These are phyloP conservation scores for Fusarium guadeloupense DNA, from an alignment of 2,329 filamentous ascomycete genomes.

Conservation along the genomic window DNA sequence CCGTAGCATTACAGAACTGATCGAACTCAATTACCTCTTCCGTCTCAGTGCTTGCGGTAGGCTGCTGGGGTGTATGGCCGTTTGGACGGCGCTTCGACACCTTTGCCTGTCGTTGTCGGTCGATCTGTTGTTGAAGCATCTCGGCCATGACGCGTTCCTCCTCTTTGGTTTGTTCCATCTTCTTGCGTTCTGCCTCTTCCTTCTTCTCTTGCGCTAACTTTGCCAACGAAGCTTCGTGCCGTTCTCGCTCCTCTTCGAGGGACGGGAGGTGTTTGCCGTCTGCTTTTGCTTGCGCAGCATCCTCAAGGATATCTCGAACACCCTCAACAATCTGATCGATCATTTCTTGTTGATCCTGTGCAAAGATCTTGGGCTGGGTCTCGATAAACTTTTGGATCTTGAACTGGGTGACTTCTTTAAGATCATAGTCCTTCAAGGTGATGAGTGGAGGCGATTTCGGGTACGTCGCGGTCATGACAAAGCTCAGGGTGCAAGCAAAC, in stretches of 20 bases:
- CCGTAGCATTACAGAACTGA: slow-evolving; percentile 69
- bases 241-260: slow-evolving; percentile 86
- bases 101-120: slow-evolving; percentile 70
- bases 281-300: slow-evolving; percentile 81
- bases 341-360: slow-evolving; percentile 65
- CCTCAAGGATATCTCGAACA: slow-evolving; percentile 81
- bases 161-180: slow-evolving; percentile 67
- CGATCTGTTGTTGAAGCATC: slow-evolving; percentile 77
- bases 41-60: slow-evolving; percentile 42
- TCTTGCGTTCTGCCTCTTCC: slow-evolving; percentile 62
- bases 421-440: slow-evolving; percentile 69
- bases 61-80: slow-evolving; percentile 41
- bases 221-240: slow-evolving; percentile 78
- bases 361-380: slow-evolving; percentile 64
- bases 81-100: slow-evolving; percentile 68
- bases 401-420: slow-evolving; percentile 76
- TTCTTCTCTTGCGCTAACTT: slow-evolving; percentile 66
- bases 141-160: slow-evolving; percentile 75
- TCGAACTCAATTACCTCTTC: slow-evolving; percentile 68
- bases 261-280: slow-evolving; percentile 82
- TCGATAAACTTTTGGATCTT: slow-evolving; percentile 74
- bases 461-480: slow-evolving; percentile 89
- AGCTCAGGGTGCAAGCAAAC: slow-evolving; percentile 75
- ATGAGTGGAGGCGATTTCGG: slow-evolving; percentile 83
- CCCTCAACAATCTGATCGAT: slow-evolving; percentile 73